Evolutionary conservation across 148 eudicot species (phyloP), one percentile per base, ranked within the genome.

Genomic region (Rhododendron mucronatum): DNA sequence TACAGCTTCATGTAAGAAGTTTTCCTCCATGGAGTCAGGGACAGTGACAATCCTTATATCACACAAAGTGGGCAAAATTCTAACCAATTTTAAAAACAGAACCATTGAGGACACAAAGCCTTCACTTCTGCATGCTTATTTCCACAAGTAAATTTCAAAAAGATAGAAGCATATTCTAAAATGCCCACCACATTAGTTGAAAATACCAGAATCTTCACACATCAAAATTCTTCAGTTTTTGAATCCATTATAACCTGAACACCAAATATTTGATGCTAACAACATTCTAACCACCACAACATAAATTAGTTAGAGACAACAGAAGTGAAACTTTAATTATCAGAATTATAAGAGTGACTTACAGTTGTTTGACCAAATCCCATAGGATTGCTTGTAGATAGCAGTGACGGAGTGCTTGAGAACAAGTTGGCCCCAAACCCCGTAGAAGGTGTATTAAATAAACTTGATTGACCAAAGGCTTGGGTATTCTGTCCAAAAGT

Each of bases 301-400:
- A 44, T 10, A 41, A 50, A 75, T 33, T 16, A 33, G 44, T 74
- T 45, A 80, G 45, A 16, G 33, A 84, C 14, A 53, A 57, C 51
- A 6, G 57, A 71, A 35, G 44, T 12, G 48, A 65, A 90, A 69
- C 77, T 73, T 57, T 75, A 81, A 53, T 47, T 30, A 13, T 59
- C 71, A 71, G 69, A 20, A 26, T 55, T 41, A 35, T 15, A 11
- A 45, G 81, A 75, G 71, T 41, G 84, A 87, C 98, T 93, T 91
- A 93, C 98, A 69, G 92, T 90, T 89, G 91, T 85, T 86, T 93
- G 99, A 87, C 91, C 91, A 91, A 94, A 93, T 69, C 93, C 94
- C 67, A 89, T 5, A 48, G 89, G 85, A 85, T 83, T 91, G 90
- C 90, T 90, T 85, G 91, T 87, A 84, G 92, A 76, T 75, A 87